These are phyloP conservation scores for Penicillium decumbens DNA, from an alignment of 2,329 filamentous ascomycete genomes.

Conservation along the genomic window DNA sequence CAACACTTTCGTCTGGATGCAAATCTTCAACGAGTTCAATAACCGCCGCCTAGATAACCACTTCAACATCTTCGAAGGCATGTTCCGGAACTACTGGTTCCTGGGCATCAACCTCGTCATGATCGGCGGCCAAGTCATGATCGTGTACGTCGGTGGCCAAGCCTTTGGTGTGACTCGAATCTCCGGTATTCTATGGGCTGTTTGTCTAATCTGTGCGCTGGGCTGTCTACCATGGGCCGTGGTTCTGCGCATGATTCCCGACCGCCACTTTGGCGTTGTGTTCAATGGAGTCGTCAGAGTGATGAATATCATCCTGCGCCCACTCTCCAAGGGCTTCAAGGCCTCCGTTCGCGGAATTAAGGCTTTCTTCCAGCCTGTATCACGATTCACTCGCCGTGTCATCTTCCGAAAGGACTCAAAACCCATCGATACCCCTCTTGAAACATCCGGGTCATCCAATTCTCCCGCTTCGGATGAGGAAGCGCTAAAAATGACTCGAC, in stretches of 20 bases:
- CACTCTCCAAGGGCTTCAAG: slow-evolving; percentile 30
- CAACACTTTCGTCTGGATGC: slow-evolving; percentile 99
- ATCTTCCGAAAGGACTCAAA: slow-evolving; percentile 7
- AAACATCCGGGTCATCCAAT: background rate
- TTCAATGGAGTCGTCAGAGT: slow-evolving; percentile 51
- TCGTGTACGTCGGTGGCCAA: slow-evolving; percentile 76
- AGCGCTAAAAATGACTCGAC: background rate
- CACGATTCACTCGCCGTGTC: slow-evolving; percentile 23
- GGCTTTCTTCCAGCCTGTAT: slow-evolving; percentile 21
- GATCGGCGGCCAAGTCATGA: slow-evolving; percentile 83
- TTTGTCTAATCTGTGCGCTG: slow-evolving; percentile 76
- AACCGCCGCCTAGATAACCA: slow-evolving; percentile 91
- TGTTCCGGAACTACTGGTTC: slow-evolving; percentile 83
- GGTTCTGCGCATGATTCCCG: slow-evolving; percentile 75
- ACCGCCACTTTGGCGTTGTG: slow-evolving; percentile 50
- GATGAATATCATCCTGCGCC: slow-evolving; percentile 50
- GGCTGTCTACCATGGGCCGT: slow-evolving; percentile 82
- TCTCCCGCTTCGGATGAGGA: slow-evolving; percentile 9
- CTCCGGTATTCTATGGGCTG: slow-evolving; percentile 74
- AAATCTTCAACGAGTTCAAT: slow-evolving; percentile 98
- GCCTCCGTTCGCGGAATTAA: slow-evolving; percentile 26
- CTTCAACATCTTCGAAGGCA: slow-evolving; percentile 92
- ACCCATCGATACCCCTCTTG: slow-evolving; percentile 1
- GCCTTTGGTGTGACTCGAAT: slow-evolving; percentile 73
- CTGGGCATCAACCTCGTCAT: slow-evolving; percentile 79